A percentile compares a stretch with the other conserved stretches of the same genome.
These are phyloP conservation scores for Trichoderma atroviride DNA, from an alignment of 2,329 filamentous ascomycete species.

Conservation along the genomic window DNA sequence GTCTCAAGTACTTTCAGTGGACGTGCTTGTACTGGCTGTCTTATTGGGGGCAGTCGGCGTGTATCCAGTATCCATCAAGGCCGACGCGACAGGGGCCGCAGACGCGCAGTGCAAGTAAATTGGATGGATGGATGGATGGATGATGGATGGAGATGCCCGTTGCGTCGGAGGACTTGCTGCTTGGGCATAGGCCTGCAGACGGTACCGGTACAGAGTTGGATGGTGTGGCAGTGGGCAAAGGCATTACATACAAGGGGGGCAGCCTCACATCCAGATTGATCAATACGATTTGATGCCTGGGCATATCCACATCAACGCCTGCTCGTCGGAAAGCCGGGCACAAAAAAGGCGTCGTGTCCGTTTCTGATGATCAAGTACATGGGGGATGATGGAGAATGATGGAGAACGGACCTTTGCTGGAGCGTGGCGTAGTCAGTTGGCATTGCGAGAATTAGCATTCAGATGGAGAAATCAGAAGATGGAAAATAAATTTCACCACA, in stretches of 20 bases:
- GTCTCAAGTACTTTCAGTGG: neutral
- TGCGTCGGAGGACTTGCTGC: neutral
- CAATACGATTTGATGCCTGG: too few relatives aligned
- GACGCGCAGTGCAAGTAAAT: neutral
- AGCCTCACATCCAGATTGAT: neutral
- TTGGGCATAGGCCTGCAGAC: neutral
- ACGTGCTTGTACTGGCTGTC: neutral
- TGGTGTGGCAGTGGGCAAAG: neutral
- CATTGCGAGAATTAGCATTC: neutral
- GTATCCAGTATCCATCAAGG: too few relatives aligned
- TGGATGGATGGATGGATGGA: neutral
- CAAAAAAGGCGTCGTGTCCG: neutral
- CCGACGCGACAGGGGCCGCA: conserved; percentile 14
- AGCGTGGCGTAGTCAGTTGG: neutral
- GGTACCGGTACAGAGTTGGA: neutral
- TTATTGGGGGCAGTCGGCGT: neutral
- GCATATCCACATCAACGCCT: neutral
- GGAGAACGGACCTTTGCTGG: neutral
- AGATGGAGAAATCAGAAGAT: neutral
- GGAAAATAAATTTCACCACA: too few relatives aligned
- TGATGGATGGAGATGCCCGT: neutral
- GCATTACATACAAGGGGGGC: neutral
- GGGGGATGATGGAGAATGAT: neutral
- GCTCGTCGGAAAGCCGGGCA: neutral
- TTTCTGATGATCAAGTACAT: neutral